Base-by-base conservation (phyloP, 768 basidiomycete genomes). In the Termitomyces sp. region DNA sequence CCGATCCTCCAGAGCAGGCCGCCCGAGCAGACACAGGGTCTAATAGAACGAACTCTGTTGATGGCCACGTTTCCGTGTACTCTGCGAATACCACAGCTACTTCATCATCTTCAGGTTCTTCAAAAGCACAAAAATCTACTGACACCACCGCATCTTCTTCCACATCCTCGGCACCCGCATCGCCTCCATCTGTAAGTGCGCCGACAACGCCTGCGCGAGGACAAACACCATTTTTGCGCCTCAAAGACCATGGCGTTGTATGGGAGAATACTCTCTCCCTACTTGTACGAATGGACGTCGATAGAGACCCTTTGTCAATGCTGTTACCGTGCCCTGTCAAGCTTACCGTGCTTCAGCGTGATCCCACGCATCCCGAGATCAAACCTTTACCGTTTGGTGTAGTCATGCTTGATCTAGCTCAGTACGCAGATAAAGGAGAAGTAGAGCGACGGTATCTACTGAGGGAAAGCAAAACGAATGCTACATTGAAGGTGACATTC, bases 381-480 rank as follows among this genome's bases (percentile, higher is more conserved):
- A 60, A 56, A 54, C 55, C 62, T 20, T 50, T 84, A 3, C 79
- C 82, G 7, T 75, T 90, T 2, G 90, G 90, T 3, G 76, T 76
- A 6, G 76, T 91, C 7, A 77, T 81, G 62, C 76, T 92, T 57
- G 87, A 92, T 65, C 76, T 92, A 1, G 85, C 90, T 0, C 86
- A 91, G 65, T 92, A 90, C 63, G 86, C 84, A 14, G 76, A 79
- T 48, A 81, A 85, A 36, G 79, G 81, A 8, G 67, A 68, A 30
- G 78, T 90, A 26, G 82, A 83, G 10, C 76, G 90, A 18, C 76
- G 82, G 6, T 88, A 90, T 69, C 75, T 90, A 7, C 71, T 91
- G 5, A 75, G 82, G 49, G 81, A 88, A 63, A 89, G 86, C 63
- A 90, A 88, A 71, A 89, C 84, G 40, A 92, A 92, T 62, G 88